Evolutionary conservation across 495 filamentous ascomycete genomes (phyloP).

Genomic region (Hyphodiscus hymeniophilus): DNA sequence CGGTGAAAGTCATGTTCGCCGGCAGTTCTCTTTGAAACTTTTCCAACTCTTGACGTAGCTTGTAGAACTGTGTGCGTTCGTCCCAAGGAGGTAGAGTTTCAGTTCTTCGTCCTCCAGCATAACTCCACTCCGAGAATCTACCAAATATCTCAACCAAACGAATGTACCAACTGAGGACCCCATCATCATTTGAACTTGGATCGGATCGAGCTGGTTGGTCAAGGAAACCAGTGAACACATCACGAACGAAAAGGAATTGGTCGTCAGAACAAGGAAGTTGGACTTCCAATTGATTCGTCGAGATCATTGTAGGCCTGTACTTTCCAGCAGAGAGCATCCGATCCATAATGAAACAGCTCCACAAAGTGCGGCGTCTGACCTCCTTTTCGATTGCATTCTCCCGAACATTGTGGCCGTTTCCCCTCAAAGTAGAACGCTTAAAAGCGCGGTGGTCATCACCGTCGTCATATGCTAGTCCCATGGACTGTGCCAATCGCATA

Average conservation of each 20-base stretch:
- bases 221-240: slow-evolving; percentile 50
- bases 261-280: slow-evolving; percentile 61
- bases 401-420: slow-evolving; percentile 6
- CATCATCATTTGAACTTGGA: slow-evolving; percentile 47
- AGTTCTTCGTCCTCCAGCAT: slow-evolving; percentile 58
- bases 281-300: slow-evolving; percentile 56
- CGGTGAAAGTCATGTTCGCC: slow-evolving; percentile 59
- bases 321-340: slow-evolving; percentile 70
- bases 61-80: slow-evolving; percentile 50
- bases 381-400: slow-evolving; percentile 59
- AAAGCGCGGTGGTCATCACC: slow-evolving; percentile 20
- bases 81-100: slow-evolving; percentile 51
- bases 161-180: slow-evolving; percentile 67
- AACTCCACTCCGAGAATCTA: slow-evolving; percentile 67
- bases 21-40: slow-evolving; percentile 62
- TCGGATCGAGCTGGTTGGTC: slow-evolving; percentile 14
- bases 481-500: slow-evolving; percentile 63
- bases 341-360: slow-evolving; percentile 79
- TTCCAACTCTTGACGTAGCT: slow-evolving; percentile 51
- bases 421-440: not conserved
- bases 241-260: slow-evolving; percentile 58
- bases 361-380: slow-evolving; percentile 73
- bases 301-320: slow-evolving; percentile 61
- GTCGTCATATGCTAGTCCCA: slow-evolving; percentile 62
- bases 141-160: slow-evolving; percentile 75